Evolutionary conservation across 495 filamentous ascomycete species (phyloP).

Genomic region (Pseudevernia furfuracea): DNA sequence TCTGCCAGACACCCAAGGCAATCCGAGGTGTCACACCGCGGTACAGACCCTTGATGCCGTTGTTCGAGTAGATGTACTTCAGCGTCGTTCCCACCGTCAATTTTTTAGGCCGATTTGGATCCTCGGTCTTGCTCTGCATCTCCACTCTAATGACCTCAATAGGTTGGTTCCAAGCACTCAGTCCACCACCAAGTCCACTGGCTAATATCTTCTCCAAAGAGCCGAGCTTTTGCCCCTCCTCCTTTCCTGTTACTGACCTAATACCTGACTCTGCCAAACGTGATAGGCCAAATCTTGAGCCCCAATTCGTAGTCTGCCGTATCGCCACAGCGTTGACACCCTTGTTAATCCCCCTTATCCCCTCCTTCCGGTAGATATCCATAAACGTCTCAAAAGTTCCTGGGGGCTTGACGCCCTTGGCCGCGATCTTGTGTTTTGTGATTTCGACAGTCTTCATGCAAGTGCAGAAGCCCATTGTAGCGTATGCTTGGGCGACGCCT

Average conservation of each 20-base stretch:
- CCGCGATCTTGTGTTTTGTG: constrained; percentile 92
- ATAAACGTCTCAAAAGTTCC: constrained; percentile 91
- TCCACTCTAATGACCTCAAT: constrained; percentile 99
- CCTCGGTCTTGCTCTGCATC: constrained; percentile 98
- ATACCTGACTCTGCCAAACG: constrained; percentile 86
- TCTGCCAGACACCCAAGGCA: constrained; percentile 96
- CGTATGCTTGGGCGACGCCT: constrained; percentile 95
- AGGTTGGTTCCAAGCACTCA: constrained; percentile 97
- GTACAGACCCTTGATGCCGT: constrained; percentile 89
- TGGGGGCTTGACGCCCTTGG: constrained; percentile 69
- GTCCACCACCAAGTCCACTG: constrained; percentile 78
- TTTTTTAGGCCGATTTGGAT: constrained; percentile 97
- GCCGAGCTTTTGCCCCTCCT: constrained; percentile 64
- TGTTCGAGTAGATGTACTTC: constrained; percentile 84
- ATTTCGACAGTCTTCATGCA: constrained; percentile 99
- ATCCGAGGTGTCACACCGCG: constrained; percentile 90
- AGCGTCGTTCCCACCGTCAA: constrained; percentile 90
- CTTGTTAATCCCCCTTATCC: constrained; percentile 92
- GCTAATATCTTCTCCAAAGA: constrained; percentile 85
- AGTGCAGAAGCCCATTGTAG: constrained; percentile 99
- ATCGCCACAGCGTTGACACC: constrained; percentile 98
- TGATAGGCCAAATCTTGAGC: constrained; percentile 86
- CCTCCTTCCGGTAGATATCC: constrained; percentile 92
- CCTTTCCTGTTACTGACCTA: constrained; percentile 71
- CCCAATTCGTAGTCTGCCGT: constrained; percentile 99